Evolutionary conservation across 352 stramenopile species (phyloP), one percentile per base, ranked within the genome.

Genomic region (Globisporangium sylvaticum): DNA sequence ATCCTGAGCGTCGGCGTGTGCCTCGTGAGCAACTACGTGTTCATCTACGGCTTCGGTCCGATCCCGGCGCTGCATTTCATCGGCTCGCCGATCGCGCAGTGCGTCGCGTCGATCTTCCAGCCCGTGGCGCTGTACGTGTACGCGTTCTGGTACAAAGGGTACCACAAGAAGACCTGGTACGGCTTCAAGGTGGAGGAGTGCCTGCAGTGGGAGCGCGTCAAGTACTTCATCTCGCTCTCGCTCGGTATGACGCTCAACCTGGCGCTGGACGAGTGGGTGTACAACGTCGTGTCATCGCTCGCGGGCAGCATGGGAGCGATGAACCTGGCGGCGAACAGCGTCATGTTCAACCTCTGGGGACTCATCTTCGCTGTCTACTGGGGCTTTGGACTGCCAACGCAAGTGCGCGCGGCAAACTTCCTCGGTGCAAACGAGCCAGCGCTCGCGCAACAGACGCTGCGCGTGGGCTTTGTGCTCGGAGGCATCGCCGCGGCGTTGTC

Each of bases 351-450:
- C 65, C 72, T 95, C 37, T 95, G 87, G 84, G 84, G 83, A 0
- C 79, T 95, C 50, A 81, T 95, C 66, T 95, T 90, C 46, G 85
- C 77, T 14, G 67, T 95, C n/a, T 94, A 90, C 64, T 94, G 87
- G 87, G 87, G 87, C 63, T 92, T 94, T 71, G 87, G 83, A 18
- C 73, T 91, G 22, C 83, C 87, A 6, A 92, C 81, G 6, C 87
- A 94, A 76, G 87, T 94, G 64, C 83, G 84, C 15, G 72, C 74
- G 0, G 87, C 87, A 48, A 94, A 92, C 57, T 92, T 89, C 42
- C 71, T 94, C 3, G 84, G 87, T 3, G 83, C 83, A 0, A 89
- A 92, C 52, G 77, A 81, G 0, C 86, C 86, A 0, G 74, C 74
- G 50, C 72, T 77, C 8, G 83, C 86, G 0, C 74, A 89, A 58